Base-by-base conservation (phyloP, 352 stramenopile genomes). In the Aphanomyces cochlioides region DNA sequence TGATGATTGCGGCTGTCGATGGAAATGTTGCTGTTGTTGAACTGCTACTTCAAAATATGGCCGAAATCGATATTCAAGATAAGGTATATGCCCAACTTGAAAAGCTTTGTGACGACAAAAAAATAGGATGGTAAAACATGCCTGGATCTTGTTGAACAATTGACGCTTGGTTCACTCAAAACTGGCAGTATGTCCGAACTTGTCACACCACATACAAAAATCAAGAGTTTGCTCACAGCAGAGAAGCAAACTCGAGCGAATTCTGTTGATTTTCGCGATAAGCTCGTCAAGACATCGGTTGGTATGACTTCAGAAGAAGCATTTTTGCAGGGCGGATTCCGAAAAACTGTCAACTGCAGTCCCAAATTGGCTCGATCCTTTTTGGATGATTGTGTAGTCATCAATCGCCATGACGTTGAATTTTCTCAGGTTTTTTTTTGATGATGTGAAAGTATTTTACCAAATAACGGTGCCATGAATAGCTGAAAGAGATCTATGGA, bases 401-500 rank as follows among this genome's bases (percentile, higher is more conserved):
- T 61, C n/a, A 8, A 38, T 13, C 56, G 28, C 34, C 56, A 61
- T 36, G 56, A 61, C 10, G 56, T 36, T 3, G n/a, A 28, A 38
- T 61, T 61, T n/a, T 61, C 34, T 37, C 28, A 41, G 56, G 56
- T 61, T 45, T 7, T 8, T 39, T 8, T 48, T n/a, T n/a, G 15
- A 48, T 48, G 43, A 15, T 48, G 8, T 48, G 8, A 15, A 48
- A 15, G 8, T 8, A 48, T 48, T 48, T 48, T 48, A 15, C 43
- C 15, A 48, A 48, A 15, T 48, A 48, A 8, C 43, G 15, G 15
- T 17, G 15, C n/a, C 12, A 36, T 8, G 28, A 3, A 41, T 61
- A 61, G 56, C 17, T 61, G 21, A 36, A 61, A 6, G 21, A 41
- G 4, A 10, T 61, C 3, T 61, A 61, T n/a, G 56, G 56, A 7